Conservation (phyloP, 768 basidiomycete genomes). For the Pisolithus marmoratus region DNA sequence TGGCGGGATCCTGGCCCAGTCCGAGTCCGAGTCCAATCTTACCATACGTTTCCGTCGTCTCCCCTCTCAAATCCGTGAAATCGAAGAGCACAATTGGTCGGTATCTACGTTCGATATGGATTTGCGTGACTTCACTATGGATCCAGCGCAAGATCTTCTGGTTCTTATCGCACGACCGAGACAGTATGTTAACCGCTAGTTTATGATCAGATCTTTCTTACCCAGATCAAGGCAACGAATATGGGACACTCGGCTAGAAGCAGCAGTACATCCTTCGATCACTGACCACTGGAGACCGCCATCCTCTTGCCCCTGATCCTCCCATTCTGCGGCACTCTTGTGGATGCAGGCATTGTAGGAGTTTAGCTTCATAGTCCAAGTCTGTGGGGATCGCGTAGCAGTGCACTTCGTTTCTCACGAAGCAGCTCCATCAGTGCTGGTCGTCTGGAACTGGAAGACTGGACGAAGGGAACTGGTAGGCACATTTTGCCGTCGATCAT, state of each 20-base stretch:
- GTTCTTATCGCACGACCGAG: conserved; percentile 40
- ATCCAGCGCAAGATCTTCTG: conserved; percentile 62
- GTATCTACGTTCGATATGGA: conserved; percentile 29
- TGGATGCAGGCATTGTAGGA: conserved; percentile 13
- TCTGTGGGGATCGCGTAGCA: conserved; percentile 47
- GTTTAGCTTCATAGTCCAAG: conserved; percentile 46
- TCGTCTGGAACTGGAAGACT: conserved; percentile 66
- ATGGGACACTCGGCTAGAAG: conserved; percentile 13
- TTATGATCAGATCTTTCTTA: not conserved
- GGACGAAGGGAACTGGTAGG: conserved; percentile 46
- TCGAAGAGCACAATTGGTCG: conserved; percentile 42
- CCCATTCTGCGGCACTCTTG: conserved; percentile 26
- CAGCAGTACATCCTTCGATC: conserved; percentile 39
- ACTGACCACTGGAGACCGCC: conserved; percentile 39
- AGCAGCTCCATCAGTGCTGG: conserved; percentile 37
- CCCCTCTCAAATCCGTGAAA: conserved; percentile 44
- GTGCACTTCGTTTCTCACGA: conserved; percentile 38
- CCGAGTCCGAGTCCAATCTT: conserved; percentile 15
- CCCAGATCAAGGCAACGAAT: conserved; percentile 7
- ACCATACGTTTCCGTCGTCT: conserved; percentile 41
- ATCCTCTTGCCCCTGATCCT: conserved; percentile 37
- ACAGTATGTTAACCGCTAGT: conserved; percentile 24
- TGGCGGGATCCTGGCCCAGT: conserved; percentile 51
- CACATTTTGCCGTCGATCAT: not conserved
- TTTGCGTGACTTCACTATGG: conserved; percentile 58